These are phyloP conservation scores for Cerrena zonata DNA, from an alignment of 1,284 basidiomycete species.

Conservation along the genomic window DNA sequence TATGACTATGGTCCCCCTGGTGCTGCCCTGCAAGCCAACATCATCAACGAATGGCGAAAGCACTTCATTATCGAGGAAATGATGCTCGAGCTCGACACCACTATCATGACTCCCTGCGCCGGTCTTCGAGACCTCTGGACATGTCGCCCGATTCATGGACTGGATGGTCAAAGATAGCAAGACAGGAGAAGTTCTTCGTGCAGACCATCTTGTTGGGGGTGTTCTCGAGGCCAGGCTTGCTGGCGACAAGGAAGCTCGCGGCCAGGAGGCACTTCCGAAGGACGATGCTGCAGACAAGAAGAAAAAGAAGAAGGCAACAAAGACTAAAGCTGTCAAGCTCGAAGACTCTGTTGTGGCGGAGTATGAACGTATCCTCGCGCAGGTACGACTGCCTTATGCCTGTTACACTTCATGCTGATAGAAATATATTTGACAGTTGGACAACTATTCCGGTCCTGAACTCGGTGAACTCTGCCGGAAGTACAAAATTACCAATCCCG, in stretches of 20 bases:
- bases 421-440: conserved; percentile 56
- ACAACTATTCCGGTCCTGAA: conserved; percentile 89
- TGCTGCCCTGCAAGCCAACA: conserved; percentile 93
- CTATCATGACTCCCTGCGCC: conserved; percentile 93
- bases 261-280: conserved; percentile 46
- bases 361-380: conserved; percentile 81
- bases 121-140: conserved; percentile 96
- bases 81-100: conserved; percentile 98
- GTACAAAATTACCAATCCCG: conserved; percentile 83
- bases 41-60: conserved; percentile 93
- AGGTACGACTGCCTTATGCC: conserved; percentile 46
- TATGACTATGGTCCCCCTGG: conserved; percentile 96
- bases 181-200: conserved; percentile 94
- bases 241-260: conserved; percentile 90
- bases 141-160: conserved; percentile 96
- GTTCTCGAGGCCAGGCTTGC: conserved; percentile 88
- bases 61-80: conserved; percentile 98
- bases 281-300: conserved; percentile 60
- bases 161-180: conserved; percentile 98
- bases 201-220: conserved; percentile 93
- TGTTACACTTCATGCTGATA: neutral
- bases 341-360: conserved; percentile 71
- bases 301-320: conserved; percentile 80
- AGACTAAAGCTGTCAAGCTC: conserved; percentile 73
- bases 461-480: conserved; percentile 84